phyloP scores from a whole-genome alignment of 371 early-diverging fungal genomes.

The Mortierella sp. region DNA sequence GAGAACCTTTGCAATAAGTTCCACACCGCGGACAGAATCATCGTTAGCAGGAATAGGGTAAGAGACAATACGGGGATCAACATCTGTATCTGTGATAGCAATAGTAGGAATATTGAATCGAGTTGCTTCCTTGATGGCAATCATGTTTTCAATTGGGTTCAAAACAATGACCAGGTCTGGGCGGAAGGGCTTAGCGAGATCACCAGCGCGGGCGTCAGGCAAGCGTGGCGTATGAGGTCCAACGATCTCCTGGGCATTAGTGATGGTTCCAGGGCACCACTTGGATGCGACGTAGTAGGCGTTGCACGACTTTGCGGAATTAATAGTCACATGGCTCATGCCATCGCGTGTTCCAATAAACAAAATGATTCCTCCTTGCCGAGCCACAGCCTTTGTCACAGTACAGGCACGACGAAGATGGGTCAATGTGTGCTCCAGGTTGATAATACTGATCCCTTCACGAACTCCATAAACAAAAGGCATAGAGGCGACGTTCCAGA shows the following conservation, averaged over 20 bases:
- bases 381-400: conserved; percentile 81
- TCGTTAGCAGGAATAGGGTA: conserved; percentile 99
- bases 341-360: conserved; percentile 90
- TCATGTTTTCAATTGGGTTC: conserved; percentile 85
- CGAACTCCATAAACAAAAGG: conserved; percentile 93
- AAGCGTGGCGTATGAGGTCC: conserved; percentile 71
- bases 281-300: conserved; percentile 85
- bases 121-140: conserved; percentile 88
- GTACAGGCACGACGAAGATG: conserved; percentile 87
- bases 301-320: conserved; percentile 84
- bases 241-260: conserved; percentile 83
- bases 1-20: conserved; percentile 87
- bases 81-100: conserved; percentile 94
- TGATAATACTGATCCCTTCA: conserved; percentile 94
- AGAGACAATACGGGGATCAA: conserved; percentile 88
- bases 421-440: conserved; percentile 94
- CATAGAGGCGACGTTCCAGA: conserved; percentile 87
- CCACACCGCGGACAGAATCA: conserved; percentile 86
- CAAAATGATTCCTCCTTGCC: conserved; percentile 86
- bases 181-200: conserved; percentile 70
- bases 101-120: conserved; percentile 89
- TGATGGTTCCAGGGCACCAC: conserved; percentile 94
- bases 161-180: conserved; percentile 93
- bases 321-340: conserved; percentile 75
- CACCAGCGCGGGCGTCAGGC: conserved; percentile 65